Percentiles rank a stretch among this genome's conserved stretches.
Evolutionary conservation across 352 stramenopile species (phyloP).

Genomic region (Pythium rishiriense): DNA sequence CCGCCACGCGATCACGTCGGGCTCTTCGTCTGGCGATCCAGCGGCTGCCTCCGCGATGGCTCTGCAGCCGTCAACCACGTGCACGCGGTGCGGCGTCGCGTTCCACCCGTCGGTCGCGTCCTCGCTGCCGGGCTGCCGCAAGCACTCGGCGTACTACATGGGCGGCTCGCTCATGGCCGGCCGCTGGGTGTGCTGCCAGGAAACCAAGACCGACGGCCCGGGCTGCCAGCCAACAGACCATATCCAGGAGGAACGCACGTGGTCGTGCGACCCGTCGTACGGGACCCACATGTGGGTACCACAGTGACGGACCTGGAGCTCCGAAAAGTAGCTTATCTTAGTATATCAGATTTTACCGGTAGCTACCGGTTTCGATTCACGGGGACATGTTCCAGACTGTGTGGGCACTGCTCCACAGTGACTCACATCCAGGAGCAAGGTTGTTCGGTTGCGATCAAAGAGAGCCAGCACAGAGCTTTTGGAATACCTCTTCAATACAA

Average conservation of each 20-base stretch:
- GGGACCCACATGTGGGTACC: slow-evolving; percentile 43
- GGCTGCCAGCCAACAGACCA: slow-evolving; percentile 40
- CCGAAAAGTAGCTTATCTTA: background rate
- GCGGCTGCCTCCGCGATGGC: background rate
- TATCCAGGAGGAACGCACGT: slow-evolving; percentile 31
- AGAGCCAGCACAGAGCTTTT: too few relatives aligned
- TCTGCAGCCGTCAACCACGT: slow-evolving; percentile 20
- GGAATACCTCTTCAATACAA: too few relatives aligned
- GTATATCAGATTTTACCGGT: background rate
- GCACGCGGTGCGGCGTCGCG: slow-evolving; percentile 37
- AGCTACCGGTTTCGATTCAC: too few relatives aligned
- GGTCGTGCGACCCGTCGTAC: slow-evolving; percentile 38
- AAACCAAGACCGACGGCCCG: slow-evolving; percentile 33
- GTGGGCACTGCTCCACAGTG: too few relatives aligned
- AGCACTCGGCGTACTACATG: slow-evolving; percentile 53
- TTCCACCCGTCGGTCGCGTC: slow-evolving; percentile 35
- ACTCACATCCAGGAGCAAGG: too few relatives aligned
- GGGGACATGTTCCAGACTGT: background rate
- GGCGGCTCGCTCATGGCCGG: slow-evolving; percentile 42
- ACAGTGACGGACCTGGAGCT: background rate
- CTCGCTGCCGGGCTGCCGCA: slow-evolving; percentile 37
- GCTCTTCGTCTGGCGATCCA: background rate
- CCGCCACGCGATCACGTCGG: slow-evolving; percentile 18
- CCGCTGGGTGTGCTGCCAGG: slow-evolving; percentile 54
- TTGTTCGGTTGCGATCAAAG: too few relatives aligned